Conservation (phyloP, 352 stramenopile genomes). For the Globisporangium okanoganense region DNA sequence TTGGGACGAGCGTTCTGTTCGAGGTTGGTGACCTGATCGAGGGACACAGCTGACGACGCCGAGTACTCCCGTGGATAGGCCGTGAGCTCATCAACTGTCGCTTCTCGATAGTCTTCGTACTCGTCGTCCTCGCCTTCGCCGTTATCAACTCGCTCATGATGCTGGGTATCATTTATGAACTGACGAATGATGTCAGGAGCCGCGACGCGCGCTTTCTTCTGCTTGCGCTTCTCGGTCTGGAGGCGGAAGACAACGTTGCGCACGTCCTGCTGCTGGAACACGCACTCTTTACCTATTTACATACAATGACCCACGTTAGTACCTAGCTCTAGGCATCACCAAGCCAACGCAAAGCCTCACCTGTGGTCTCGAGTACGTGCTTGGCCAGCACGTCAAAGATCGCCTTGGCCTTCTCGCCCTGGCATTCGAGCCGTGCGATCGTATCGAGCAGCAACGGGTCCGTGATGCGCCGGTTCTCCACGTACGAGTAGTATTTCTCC, state of each 20-base stretch:
- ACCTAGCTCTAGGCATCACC: background rate
- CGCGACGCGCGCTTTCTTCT: background rate
- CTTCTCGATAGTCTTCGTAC: background rate
- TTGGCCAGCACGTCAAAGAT: background rate
- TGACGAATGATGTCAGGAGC: background rate
- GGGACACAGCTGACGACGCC: background rate
- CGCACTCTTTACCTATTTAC: background rate
- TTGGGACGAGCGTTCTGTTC: background rate
- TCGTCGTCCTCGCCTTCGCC: background rate
- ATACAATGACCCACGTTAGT: background rate
- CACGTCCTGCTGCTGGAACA: background rate
- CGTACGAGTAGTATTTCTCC: slow-evolving; percentile 1
- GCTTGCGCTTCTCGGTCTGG: slow-evolving; percentile 1
- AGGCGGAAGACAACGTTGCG: background rate
- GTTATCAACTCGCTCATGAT: background rate
- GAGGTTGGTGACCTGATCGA: background rate
- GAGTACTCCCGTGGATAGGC: background rate
- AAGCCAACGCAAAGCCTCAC: too few species aligned
- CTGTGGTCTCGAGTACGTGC: background rate
- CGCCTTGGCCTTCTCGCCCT: background rate
- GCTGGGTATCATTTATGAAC: background rate
- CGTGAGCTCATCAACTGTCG: background rate
- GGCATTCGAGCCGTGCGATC: background rate
- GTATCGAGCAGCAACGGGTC: slow-evolving; percentile 2
- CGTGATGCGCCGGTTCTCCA: slow-evolving; percentile 3